Conservation (phyloP, 768 basidiomycete genomes). For the Macrolepiota albuminosa region DNA sequence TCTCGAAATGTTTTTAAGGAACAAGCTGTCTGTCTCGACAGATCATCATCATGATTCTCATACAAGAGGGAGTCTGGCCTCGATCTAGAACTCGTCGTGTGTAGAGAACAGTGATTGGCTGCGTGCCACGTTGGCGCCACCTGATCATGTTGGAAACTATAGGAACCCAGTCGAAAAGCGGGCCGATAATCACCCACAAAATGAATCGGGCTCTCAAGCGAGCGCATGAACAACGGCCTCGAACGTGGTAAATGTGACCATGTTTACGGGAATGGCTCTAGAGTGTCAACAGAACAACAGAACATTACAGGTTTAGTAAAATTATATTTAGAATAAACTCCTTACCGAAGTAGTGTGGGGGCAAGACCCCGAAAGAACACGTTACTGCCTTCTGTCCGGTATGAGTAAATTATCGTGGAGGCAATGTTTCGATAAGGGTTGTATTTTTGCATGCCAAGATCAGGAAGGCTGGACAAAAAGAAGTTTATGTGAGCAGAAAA, state of each 20-base stretch:
- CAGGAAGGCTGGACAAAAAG: not conserved
- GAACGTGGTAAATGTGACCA: constrained; percentile 75
- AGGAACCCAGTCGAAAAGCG: not conserved
- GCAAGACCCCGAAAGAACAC: constrained; percentile 77
- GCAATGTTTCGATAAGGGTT: constrained; percentile 57
- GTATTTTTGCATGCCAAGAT: not conserved
- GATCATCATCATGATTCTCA: not conserved
- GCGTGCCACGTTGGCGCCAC: not conserved
- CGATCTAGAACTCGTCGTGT: not conserved
- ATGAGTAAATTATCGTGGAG: constrained; percentile 57
- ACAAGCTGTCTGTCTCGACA: not conserved
- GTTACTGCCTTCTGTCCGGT: constrained; percentile 54
- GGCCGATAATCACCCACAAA: not conserved
- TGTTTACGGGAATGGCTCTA: constrained; percentile 83
- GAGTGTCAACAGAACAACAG: not conserved
- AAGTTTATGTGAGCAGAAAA: not conserved
- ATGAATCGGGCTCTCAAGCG: constrained; percentile 3
- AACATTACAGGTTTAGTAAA: not conserved
- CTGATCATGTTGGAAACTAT: not conserved
- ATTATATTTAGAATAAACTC: constrained; percentile 13
- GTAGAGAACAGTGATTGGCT: not conserved
- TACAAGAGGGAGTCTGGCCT: not conserved
- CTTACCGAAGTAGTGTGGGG: constrained; percentile 75
- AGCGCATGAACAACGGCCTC: constrained; percentile 49
- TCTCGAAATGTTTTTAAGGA: not conserved